These are phyloP conservation scores for Fusarium albidum DNA, from an alignment of 2,329 filamentous ascomycete species.

Conservation along the genomic window DNA sequence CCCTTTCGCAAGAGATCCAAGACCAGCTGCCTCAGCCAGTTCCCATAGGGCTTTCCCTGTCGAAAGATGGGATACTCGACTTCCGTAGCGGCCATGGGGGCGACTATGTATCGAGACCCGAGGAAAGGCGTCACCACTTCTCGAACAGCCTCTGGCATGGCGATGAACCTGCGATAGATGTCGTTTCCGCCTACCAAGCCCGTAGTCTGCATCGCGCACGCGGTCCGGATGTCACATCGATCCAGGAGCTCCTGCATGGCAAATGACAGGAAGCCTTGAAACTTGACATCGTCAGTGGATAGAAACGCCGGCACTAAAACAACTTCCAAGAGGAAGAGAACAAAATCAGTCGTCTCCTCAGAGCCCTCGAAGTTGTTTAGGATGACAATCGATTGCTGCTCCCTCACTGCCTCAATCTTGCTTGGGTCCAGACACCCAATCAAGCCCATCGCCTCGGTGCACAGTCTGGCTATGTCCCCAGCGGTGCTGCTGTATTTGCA, in stretches of 20 bases:
- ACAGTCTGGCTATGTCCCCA: conserved; percentile 73
- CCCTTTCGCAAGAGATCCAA: conserved; percentile 83
- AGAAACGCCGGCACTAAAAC: conserved; percentile 91
- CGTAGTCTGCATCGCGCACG: conserved; percentile 53
- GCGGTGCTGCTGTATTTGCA: conserved; percentile 79
- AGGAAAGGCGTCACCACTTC: conserved; percentile 90
- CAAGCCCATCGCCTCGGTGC: conserved; percentile 83
- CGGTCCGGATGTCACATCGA: conserved; percentile 75
- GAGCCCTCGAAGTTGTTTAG: conserved; percentile 83
- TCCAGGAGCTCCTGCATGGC: conserved; percentile 92
- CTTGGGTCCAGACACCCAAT: conserved; percentile 94
- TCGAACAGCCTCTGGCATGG: conserved; percentile 78
- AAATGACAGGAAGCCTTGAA: conserved; percentile 92
- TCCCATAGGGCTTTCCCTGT: conserved; percentile 71
- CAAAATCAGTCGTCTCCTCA: conserved; percentile 85
- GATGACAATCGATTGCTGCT: conserved; percentile 84
- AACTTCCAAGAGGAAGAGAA: conserved; percentile 83
- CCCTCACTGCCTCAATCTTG: conserved; percentile 79
- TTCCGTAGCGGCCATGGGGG: conserved; percentile 63
- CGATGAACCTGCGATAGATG: conserved; percentile 77
- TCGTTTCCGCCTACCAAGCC: conserved; percentile 59
- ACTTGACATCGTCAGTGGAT: conserved; percentile 84
- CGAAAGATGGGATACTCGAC: conserved; percentile 82
- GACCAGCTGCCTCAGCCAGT: conserved; percentile 84
- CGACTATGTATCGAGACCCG: conserved; percentile 81